These are phyloP conservation scores for Pseudogymnoascus sp. DNA, from an alignment of 2,329 filamentous ascomycete species.

Conservation along the genomic window DNA sequence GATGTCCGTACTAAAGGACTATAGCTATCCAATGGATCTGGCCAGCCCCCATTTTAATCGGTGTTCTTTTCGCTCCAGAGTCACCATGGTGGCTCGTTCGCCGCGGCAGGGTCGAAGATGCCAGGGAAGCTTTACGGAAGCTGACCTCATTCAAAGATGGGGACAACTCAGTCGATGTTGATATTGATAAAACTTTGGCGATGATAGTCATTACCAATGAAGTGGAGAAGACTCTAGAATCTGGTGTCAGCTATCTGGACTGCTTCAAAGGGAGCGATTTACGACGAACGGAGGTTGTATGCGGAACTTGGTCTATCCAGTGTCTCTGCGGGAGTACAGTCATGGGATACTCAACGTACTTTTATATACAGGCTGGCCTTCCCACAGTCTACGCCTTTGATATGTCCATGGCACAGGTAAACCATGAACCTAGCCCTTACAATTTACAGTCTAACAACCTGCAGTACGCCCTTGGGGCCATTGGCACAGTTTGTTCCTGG, in stretches of 20 bases:
- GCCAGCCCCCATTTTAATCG: constrained; percentile 37
- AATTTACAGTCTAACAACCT: constrained; percentile 22
- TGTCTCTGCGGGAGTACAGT: constrained; percentile 57
- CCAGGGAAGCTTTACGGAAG: constrained; percentile 28
- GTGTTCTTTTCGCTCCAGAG: constrained; percentile 38
- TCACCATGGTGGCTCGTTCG: constrained; percentile 43
- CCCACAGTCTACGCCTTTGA: constrained; percentile 43
- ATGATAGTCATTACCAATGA: constrained; percentile 92
- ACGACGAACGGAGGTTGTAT: constrained; percentile 62
- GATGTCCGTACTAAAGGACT: constrained; percentile 39
- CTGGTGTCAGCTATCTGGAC: constrained; percentile 67
- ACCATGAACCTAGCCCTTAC: background rate
- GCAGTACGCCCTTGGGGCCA: constrained; percentile 37
- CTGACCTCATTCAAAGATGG: constrained; percentile 17
- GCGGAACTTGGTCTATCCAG: constrained; percentile 54
- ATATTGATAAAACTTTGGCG: constrained; percentile 70
- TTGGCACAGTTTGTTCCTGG: constrained; percentile 45
- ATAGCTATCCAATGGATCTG: constrained; percentile 42
- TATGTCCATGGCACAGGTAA: constrained; percentile 56
- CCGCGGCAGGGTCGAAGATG: constrained; percentile 34
- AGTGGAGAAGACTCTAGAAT: constrained; percentile 61
- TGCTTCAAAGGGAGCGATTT: constrained; percentile 76
- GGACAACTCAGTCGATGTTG: constrained; percentile 34
- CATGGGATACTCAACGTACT: constrained; percentile 59
- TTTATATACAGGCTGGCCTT: constrained; percentile 53